Conservation (phyloP, 2,329 filamentous ascomycete species). For the Cladosporium austrohemisphaericum region DNA sequence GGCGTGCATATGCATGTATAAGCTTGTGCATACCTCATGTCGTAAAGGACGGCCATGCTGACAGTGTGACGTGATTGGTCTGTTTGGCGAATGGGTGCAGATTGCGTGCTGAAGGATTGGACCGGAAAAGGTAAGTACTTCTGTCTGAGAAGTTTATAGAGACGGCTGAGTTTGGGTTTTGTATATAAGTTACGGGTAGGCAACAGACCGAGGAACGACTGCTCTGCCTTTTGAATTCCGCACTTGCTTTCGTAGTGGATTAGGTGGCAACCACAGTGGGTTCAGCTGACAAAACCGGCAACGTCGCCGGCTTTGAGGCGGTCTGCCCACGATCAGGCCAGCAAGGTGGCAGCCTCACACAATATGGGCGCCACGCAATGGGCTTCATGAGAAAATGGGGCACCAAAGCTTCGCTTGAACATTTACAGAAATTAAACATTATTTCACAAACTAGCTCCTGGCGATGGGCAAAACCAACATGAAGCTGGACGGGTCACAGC, state of each 20-base stretch:
- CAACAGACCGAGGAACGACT: no score
- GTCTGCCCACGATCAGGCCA: no score
- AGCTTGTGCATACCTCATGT: constrained; percentile 3
- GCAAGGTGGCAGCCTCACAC: no score
- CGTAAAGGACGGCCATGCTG: constrained; percentile 9
- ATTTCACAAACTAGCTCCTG: no score
- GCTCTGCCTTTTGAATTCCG: neutral
- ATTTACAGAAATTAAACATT: no score
- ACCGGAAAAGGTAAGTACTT: neutral
- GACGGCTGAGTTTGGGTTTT: no score
- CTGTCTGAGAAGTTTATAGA: neutral
- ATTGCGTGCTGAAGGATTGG: neutral
- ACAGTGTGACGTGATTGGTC: constrained; percentile 7
- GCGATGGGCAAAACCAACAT: no score
- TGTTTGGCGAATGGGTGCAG: neutral
- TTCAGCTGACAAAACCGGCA: neutral
- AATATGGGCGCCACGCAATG: no score
- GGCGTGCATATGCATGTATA: neutral
- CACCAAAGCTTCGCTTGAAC: no score
- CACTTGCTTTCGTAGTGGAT: neutral
- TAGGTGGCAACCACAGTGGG: constrained; percentile 4
- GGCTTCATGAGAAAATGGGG: no score
- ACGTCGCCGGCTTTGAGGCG: neutral
- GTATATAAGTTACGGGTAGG: no score
- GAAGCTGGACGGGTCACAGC: no score